phyloP scores from a whole-genome alignment of 2,329 filamentous ascomycete genomes.

The Polytolypa hystricis region DNA sequence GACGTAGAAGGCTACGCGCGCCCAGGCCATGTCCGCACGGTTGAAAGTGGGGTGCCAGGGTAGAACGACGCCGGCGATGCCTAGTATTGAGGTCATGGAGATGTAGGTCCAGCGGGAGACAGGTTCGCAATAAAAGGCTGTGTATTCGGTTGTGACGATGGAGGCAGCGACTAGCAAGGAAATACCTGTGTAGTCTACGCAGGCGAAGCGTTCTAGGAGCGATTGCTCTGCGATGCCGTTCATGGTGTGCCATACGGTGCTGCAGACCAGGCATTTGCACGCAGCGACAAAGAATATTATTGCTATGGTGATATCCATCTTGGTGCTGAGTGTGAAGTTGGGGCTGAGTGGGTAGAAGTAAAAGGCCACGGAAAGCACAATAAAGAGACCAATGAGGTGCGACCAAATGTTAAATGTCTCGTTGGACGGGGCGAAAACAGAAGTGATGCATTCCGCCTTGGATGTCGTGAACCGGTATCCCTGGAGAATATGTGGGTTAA shows the following conservation, averaged over 20 bases:
- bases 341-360: constrained; percentile 87
- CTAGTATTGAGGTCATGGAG: constrained; percentile 64
- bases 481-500: constrained; percentile 83
- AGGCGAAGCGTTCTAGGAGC: constrained; percentile 88
- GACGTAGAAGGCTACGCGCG: constrained; percentile 82
- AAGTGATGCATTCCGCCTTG: constrained; percentile 77
- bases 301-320: constrained; percentile 79
- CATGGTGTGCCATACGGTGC: constrained; percentile 97
- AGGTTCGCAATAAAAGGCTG: constrained; percentile 96
- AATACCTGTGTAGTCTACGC: constrained; percentile 96
- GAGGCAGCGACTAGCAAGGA: constrained; percentile 84
- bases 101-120: constrained; percentile 80
- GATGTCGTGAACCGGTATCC: constrained; percentile 93
- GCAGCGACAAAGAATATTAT: constrained; percentile 94
- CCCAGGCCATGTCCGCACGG: constrained; percentile 81
- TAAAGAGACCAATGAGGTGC: constrained; percentile 75
- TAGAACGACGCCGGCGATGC: constrained; percentile 76
- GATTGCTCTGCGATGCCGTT: constrained; percentile 85
- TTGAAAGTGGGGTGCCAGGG: constrained; percentile 98
- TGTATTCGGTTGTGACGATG: constrained; percentile 97
- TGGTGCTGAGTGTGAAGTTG: constrained; percentile 79
- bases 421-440: constrained; percentile 76
- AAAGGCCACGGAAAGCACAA: constrained; percentile 80
- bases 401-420: constrained; percentile 98
- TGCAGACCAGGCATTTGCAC: constrained; percentile 89